Conservation (phyloP, 1,139 yeast genomes). For the Citeromyces hawaiiensis region DNA sequence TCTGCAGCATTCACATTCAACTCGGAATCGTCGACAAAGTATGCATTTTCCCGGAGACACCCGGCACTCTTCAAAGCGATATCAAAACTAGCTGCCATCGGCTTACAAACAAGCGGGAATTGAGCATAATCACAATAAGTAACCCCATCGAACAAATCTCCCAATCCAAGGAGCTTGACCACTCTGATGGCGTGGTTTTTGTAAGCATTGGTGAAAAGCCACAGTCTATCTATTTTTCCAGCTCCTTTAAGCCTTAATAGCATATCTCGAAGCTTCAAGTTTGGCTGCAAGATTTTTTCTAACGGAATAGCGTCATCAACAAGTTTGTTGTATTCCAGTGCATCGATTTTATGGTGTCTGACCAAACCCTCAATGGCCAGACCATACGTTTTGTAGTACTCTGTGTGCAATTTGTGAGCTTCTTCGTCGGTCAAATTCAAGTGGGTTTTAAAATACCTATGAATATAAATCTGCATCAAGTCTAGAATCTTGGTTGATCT, state of each 20-base stretch:
- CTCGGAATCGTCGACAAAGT: conserved; percentile 77
- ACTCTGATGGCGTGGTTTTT: conserved; percentile 77
- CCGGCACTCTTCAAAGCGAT: conserved; percentile 54
- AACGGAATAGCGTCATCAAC: conserved; percentile 91
- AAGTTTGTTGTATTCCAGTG: conserved; percentile 71
- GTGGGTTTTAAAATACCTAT: conserved; percentile 58
- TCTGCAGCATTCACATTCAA: conserved; percentile 47
- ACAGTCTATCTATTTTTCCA: conserved; percentile 40
- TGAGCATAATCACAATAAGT: conserved; percentile 74
- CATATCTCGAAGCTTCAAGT: conserved; percentile 35
- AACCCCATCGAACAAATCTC: conserved; percentile 85
- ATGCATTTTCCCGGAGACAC: conserved; percentile 30
- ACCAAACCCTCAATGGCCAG: conserved; percentile 89
- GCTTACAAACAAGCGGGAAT: conserved; percentile 71
- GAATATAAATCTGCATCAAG: conserved; percentile 78
- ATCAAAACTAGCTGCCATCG: conserved; percentile 49
- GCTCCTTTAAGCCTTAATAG: conserved; percentile 27
- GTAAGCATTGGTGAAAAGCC: conserved; percentile 95
- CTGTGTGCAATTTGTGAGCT: conserved; percentile 60
- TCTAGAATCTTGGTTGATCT: conserved; percentile 69
- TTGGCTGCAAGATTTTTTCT: conserved; percentile 57
- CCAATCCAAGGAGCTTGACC: conserved; percentile 66
- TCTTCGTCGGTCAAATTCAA: conserved; percentile 55
- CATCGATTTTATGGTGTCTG: conserved; percentile 70
- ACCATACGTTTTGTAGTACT: conserved; percentile 79